Conservation (phyloP, 208 protist species). For the Leishmania martiniquensis region DNA sequence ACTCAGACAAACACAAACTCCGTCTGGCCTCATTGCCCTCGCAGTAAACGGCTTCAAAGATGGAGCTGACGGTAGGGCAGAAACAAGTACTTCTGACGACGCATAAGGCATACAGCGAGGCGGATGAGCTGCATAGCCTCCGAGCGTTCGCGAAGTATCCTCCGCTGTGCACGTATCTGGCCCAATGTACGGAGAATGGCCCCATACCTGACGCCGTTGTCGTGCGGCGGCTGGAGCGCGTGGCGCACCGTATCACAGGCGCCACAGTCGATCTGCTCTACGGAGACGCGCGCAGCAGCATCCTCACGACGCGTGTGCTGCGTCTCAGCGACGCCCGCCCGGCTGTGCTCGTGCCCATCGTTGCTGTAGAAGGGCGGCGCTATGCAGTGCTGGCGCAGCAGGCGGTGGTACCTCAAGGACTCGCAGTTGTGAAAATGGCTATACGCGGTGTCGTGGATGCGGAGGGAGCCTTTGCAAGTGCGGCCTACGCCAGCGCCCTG, state of each 20-base stretch:
- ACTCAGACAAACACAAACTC: not conserved
- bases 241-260: constrained; percentile 66
- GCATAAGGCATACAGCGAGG: constrained; percentile 72
- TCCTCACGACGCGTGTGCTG: constrained; percentile 29
- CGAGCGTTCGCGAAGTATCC: constrained; percentile 47
- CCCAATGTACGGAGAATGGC: constrained; percentile 30
- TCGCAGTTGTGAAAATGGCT: constrained; percentile 40
- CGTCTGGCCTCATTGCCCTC: not conserved
- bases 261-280: constrained; percentile 66
- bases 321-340: constrained; percentile 36
- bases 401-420: constrained; percentile 37
- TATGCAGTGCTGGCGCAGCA: constrained; percentile 54
- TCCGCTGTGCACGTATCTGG: constrained; percentile 54
- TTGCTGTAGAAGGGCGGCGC: constrained; percentile 24
- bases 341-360: constrained; percentile 58
- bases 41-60: constrained; percentile 9
- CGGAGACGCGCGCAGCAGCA: constrained; percentile 29
- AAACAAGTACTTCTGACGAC: constrained; percentile 50
- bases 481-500: constrained; percentile 30
- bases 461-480: constrained; percentile 31
- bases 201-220: constrained; percentile 52
- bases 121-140: constrained; percentile 36
- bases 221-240: constrained; percentile 49
- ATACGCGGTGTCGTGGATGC: constrained; percentile 42
- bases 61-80: constrained; percentile 64